Evolutionary conservation across 176 grass and related monocot genomes (phyloP).

Genomic region (Alloteropsis semialata): DNA sequence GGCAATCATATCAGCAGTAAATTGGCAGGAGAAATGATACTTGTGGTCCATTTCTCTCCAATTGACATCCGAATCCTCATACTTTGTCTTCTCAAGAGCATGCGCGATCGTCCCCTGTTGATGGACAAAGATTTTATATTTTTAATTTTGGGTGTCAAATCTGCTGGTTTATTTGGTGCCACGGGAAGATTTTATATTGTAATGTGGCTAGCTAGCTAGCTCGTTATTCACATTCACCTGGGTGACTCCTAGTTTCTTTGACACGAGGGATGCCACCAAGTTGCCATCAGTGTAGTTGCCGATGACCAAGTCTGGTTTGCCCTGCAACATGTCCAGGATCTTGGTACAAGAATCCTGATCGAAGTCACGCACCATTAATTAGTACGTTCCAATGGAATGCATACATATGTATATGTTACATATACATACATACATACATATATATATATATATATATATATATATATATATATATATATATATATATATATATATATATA

Average conservation of each 20-base stretch:
- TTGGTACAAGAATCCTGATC: slow-evolving; percentile 60
- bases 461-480: too few relatives aligned
- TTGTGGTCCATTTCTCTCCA: slow-evolving; percentile 72
- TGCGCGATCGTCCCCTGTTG: slow-evolving; percentile 63
- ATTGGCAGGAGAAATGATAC: slow-evolving; percentile 86
- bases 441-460: too few relatives aligned
- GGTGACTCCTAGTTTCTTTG: slow-evolving; percentile 67
- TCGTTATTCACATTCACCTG: too few relatives aligned
- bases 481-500: too few relatives aligned
- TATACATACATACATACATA: too few relatives aligned
- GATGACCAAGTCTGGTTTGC: slow-evolving; percentile 76
- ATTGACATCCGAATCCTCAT: slow-evolving; percentile 67
- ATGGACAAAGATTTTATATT: background rate
- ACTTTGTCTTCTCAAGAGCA: slow-evolving; percentile 84
- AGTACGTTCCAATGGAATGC: too few relatives aligned
- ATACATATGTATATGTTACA: too few relatives aligned
- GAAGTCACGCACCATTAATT: background rate
- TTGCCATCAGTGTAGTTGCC: slow-evolving; percentile 81
- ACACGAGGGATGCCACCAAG: slow-evolving; percentile 71
- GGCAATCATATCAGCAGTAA: slow-evolving; percentile 75
- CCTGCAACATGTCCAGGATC: slow-evolving; percentile 51
- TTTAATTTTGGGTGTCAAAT: too few relatives aligned
- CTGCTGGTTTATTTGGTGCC: background rate
- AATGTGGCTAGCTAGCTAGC: background rate
- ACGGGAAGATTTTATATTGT: background rate